Evolutionary conservation across 257 asterid genomes (phyloP).

Genomic region (Solanum verrucosum): DNA sequence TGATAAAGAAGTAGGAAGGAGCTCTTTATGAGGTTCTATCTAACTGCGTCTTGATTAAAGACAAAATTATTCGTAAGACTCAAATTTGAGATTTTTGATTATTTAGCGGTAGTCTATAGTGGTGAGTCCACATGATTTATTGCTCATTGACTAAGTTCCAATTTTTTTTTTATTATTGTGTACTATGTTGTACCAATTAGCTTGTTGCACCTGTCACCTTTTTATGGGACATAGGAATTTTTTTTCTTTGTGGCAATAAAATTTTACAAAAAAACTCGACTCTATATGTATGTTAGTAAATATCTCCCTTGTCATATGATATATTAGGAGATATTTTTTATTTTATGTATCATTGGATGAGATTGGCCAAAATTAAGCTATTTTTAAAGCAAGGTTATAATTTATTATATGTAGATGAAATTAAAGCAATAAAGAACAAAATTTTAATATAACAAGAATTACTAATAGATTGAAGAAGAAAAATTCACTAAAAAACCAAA

Average conservation of each 20-base stretch:
- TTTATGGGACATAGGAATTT: background rate
- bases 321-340: background rate
- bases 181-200: background rate
- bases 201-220: background rate
- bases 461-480: background rate
- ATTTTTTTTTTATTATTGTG: background rate
- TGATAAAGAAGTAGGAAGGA: background rate
- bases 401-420: background rate
- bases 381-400: background rate
- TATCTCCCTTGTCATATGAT: background rate
- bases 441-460: background rate
- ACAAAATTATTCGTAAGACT: fast-evolving
- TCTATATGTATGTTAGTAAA: background rate
- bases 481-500: background rate
- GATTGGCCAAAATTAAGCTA: background rate
- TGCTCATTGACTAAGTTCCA: background rate
- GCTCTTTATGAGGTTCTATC: background rate
- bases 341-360: background rate
- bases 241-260: too few relatives aligned
- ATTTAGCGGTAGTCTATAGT: background rate
- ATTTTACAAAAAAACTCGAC: background rate
- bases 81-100: background rate
- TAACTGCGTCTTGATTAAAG: background rate
- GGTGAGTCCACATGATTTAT: background rate
- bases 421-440: background rate